Conservation (phyloP, 495 filamentous ascomycete genomes). For the Penicillium paradoxum region DNA sequence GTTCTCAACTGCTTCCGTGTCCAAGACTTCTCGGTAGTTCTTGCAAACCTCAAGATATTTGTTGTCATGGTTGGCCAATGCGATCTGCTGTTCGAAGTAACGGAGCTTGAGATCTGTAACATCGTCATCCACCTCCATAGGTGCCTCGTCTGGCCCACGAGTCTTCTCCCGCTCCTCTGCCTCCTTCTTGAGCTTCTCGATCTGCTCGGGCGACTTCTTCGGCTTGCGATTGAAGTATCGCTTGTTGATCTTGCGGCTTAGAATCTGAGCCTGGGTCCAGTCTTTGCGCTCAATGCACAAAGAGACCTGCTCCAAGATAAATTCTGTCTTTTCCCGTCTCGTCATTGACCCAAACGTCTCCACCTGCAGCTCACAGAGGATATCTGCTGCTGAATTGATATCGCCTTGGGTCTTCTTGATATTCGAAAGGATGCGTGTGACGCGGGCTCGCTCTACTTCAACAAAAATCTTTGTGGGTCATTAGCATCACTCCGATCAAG, state of each 20-base stretch:
- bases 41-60: slow-evolving; percentile 98
- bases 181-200: slow-evolving; percentile 84
- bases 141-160: slow-evolving; percentile 61
- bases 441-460: slow-evolving; percentile 93
- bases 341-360: slow-evolving; percentile 99
- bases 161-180: slow-evolving; percentile 76
- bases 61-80: slow-evolving; percentile 88
- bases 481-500: slow-evolving; percentile 4
- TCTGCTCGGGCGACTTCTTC: slow-evolving; percentile 79
- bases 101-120: slow-evolving; percentile 93
- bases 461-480: slow-evolving; percentile 72
- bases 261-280: slow-evolving; percentile 91
- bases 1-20: slow-evolving; percentile 89
- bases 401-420: slow-evolving; percentile 96
- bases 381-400: slow-evolving; percentile 81
- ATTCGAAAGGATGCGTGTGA: slow-evolving; percentile 89
- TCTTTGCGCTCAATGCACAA: slow-evolving; percentile 94
- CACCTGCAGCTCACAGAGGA: slow-evolving; percentile 94
- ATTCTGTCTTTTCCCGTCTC: slow-evolving; percentile 93
- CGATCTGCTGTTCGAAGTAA: slow-evolving; percentile 96
- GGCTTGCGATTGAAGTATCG: slow-evolving; percentile 82
- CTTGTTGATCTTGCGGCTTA: slow-evolving; percentile 95
- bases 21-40: slow-evolving; percentile 90
- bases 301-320: slow-evolving; percentile 91
- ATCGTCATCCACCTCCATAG: slow-evolving; percentile 75